These are phyloP conservation scores for Waltiozyma sp. DNA, from an alignment of 1,139 yeast species.

Conservation along the genomic window DNA sequence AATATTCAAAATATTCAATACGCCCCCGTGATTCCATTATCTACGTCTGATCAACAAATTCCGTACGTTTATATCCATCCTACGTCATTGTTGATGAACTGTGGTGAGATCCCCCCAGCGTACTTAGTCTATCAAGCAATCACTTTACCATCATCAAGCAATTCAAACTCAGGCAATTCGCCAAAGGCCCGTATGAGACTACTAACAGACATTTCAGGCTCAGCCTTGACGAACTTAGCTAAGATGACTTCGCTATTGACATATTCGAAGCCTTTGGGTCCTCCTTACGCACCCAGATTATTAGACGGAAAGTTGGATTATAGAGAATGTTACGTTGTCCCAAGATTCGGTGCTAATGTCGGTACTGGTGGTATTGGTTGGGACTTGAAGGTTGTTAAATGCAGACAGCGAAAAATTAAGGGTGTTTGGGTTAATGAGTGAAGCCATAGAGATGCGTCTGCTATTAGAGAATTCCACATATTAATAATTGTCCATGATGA, in stretches of 20 bases:
- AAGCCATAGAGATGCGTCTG: background rate
- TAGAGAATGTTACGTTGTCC: slow-evolving; percentile 83
- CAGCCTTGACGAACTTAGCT: slow-evolving; percentile 69
- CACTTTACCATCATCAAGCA: slow-evolving; percentile 34
- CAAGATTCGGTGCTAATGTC: slow-evolving; percentile 75
- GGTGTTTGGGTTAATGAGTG: slow-evolving; percentile 50
- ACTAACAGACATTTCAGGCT: slow-evolving; percentile 64
- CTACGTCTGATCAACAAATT: slow-evolving; percentile 30
- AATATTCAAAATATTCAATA: slow-evolving; percentile 63
- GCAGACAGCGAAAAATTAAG: slow-evolving; percentile 46
- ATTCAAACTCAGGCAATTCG: slow-evolving; percentile 22
- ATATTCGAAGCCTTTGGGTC: slow-evolving; percentile 85
- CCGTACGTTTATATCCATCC: slow-evolving; percentile 70
- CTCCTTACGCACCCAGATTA: slow-evolving; percentile 75
- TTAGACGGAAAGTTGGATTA: slow-evolving; percentile 38
- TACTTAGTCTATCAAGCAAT: slow-evolving; percentile 62
- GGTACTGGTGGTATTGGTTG: slow-evolving; percentile 86
- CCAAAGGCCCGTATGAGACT: slow-evolving; percentile 61
- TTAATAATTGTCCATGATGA: no score
- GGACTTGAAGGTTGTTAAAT: slow-evolving; percentile 83
- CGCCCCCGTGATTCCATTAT: slow-evolving; percentile 50
- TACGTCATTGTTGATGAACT: slow-evolving; percentile 44
- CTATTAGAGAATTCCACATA: no score
- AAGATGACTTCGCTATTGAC: slow-evolving; percentile 62
- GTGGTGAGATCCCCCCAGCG: slow-evolving; percentile 63